Percentiles rank a stretch among this genome's conserved stretches.
These are phyloP conservation scores for Schizothecium vesticola DNA, from an alignment of 495 filamentous ascomycete species.

Conservation along the genomic window DNA sequence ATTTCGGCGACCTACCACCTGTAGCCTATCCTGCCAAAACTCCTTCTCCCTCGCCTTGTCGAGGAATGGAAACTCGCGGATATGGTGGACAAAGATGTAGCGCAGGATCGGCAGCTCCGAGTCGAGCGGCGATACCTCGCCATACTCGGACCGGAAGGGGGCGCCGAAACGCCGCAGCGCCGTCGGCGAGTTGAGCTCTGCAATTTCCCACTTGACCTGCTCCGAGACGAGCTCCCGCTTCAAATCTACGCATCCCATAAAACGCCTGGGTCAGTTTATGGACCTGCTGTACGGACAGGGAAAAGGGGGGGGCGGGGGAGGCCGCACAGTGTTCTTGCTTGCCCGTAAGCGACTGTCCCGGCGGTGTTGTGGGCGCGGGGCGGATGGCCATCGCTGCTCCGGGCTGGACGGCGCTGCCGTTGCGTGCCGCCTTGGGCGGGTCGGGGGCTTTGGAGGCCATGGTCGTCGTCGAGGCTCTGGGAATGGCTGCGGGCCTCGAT, in stretches of 20 bases:
- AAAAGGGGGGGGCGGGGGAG: neutral
- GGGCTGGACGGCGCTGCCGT: constrained; percentile 12
- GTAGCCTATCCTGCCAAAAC: constrained; percentile 98
- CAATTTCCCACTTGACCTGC: constrained; percentile 84
- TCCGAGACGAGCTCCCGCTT: constrained; percentile 90
- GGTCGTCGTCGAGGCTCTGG: neutral
- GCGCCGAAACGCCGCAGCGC: constrained; percentile 93
- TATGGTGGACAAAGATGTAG: constrained; percentile 97
- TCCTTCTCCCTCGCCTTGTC: constrained; percentile 96
- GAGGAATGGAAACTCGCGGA: constrained; percentile 95
- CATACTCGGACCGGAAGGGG: constrained; percentile 85
- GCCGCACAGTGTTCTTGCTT: constrained; percentile 95
- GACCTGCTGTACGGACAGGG: neutral
- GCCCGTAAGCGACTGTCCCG: constrained; percentile 60
- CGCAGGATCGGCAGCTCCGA: constrained; percentile 89
- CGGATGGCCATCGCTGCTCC: constrained; percentile 17
- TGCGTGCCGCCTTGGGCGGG: constrained; percentile 1
- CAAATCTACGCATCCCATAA: constrained; percentile 56
- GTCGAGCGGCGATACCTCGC: constrained; percentile 88
- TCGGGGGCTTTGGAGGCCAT: neutral
- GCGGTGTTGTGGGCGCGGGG: constrained; percentile 9
- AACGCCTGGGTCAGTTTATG: neutral
- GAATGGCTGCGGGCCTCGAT: neutral
- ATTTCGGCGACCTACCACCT: constrained; percentile 61
- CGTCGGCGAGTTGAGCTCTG: constrained; percentile 87